These are phyloP conservation scores for Candida mattraensis DNA, from an alignment of 805 yeast genomes.

Conservation along the genomic window DNA sequence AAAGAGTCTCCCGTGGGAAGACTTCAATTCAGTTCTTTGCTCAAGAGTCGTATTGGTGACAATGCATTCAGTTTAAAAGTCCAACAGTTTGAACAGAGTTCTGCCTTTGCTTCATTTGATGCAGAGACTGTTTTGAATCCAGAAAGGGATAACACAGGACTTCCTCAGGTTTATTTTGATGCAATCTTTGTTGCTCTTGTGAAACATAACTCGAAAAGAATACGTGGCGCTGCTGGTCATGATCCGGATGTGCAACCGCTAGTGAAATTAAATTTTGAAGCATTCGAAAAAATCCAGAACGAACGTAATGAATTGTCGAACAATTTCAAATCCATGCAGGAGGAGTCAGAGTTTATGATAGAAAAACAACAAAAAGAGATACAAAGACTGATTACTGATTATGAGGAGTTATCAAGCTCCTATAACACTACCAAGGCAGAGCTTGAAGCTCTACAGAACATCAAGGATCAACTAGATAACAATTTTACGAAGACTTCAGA, in stretches of 20 bases:
- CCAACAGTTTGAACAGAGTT: slow-evolving; percentile 65
- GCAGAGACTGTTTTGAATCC: slow-evolving; percentile 49
- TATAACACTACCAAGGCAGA: slow-evolving; percentile 27
- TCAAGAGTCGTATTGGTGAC: slow-evolving; percentile 73
- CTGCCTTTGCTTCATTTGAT: slow-evolving; percentile 56
- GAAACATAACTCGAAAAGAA: slow-evolving; percentile 65
- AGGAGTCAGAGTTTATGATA: slow-evolving; percentile 17
- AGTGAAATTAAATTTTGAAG: slow-evolving; percentile 61
- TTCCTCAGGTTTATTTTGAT: slow-evolving; percentile 81
- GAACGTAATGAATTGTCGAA: slow-evolving; percentile 27
- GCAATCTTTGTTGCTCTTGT: slow-evolving; percentile 60
- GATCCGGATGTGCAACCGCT: slow-evolving; percentile 76
- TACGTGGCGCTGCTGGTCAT: slow-evolving; percentile 67
- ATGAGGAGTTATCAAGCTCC: slow-evolving; percentile 35
- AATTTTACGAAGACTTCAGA: slow-evolving; percentile 25
- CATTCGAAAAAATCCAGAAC: slow-evolving; percentile 46
- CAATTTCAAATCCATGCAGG: slow-evolving; percentile 20
- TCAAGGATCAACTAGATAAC: slow-evolving; percentile 26
- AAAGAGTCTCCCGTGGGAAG: slow-evolving; percentile 63
- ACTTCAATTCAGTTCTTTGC: slow-evolving; percentile 54
- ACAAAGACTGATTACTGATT: slow-evolving; percentile 22
- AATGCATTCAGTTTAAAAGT: slow-evolving; percentile 76
- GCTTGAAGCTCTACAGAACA: slow-evolving; percentile 34
- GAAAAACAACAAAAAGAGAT: slow-evolving; percentile 24
- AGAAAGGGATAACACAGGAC: slow-evolving; percentile 74